Conservation (phyloP, 116 monocot genomes). For the Cymodocea nodosa region DNA sequence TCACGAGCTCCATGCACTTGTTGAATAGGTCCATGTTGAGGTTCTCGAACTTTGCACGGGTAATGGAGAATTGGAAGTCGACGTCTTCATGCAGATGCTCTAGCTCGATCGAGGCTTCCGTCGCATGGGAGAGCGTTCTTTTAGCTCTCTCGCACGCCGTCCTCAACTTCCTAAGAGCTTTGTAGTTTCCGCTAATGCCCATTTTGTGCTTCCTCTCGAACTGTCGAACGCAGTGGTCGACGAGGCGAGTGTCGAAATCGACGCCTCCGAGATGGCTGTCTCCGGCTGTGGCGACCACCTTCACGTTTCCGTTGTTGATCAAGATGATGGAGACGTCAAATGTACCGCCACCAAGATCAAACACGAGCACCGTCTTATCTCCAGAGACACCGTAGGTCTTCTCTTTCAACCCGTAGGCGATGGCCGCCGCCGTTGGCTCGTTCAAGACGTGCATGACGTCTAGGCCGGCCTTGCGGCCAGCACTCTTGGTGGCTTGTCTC, state of each 20-base stretch:
- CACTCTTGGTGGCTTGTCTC: constrained; percentile 5
- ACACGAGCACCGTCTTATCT: background rate
- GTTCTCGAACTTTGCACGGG: constrained; percentile 26
- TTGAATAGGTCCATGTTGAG: constrained; percentile 30
- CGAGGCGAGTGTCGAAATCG: constrained; percentile 7
- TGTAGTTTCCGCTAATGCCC: background rate
- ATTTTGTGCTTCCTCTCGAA: constrained; percentile 6
- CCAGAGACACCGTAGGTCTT: background rate
- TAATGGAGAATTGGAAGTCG: constrained; percentile 7
- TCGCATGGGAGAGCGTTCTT: background rate
- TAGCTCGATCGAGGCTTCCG: background rate
- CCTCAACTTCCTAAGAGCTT: constrained; percentile 6
- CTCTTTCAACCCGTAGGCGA: constrained; percentile 3
- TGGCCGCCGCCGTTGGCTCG: constrained; percentile 10
- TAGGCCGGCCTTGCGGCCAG: constrained; percentile 3
- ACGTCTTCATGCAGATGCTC: background rate
- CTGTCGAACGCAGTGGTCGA: background rate
- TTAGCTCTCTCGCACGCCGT: constrained; percentile 7
- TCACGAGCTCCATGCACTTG: constrained; percentile 19
- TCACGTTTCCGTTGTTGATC: background rate
- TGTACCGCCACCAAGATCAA: constrained; percentile 12
- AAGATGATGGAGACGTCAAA: constrained; percentile 7
- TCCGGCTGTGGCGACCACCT: constrained; percentile 4
- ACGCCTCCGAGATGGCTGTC: constrained; percentile 8
- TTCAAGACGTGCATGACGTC: constrained; percentile 5